phyloP scores from a whole-genome alignment of 2,329 filamentous ascomycete genomes.

The Helminthosporium solani region DNA sequence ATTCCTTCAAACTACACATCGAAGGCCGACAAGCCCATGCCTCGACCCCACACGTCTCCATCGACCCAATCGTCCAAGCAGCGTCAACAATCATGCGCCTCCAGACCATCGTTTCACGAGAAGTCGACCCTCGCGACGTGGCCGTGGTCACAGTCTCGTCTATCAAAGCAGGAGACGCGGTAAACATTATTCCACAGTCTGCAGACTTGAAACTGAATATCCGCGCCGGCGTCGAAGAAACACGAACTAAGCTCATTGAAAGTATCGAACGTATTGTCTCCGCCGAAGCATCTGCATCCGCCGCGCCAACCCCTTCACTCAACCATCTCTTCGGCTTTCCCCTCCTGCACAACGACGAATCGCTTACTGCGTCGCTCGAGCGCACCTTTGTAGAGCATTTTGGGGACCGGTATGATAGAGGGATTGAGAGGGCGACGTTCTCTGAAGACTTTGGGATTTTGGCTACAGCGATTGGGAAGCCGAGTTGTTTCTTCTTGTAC shows the following conservation, averaged over 20 bases:
- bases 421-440: conserved; percentile 47
- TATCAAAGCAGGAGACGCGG: conserved; percentile 59
- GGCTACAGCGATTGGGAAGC: conserved; percentile 51
- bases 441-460: conserved; percentile 63
- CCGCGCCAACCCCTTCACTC: conserved; percentile 49
- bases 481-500: conserved; percentile 58
- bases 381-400: conserved; percentile 52
- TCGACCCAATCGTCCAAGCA: conserved; percentile 62
- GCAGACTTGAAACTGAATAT: conserved; percentile 59
- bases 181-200: conserved; percentile 60
- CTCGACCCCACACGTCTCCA: conserved; percentile 55
- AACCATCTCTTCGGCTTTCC: conserved; percentile 46
- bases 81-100: conserved; percentile 57
- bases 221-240: conserved; percentile 49
- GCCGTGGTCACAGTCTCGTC: conserved; percentile 61
- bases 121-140: conserved; percentile 55
- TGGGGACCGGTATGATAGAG: conserved; percentile 37
- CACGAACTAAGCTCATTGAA: conserved; percentile 50
- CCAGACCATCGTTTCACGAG: conserved; percentile 60
- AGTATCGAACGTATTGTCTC: conserved; percentile 56
- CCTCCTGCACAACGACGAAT: conserved; percentile 54
- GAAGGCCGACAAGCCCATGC: conserved; percentile 61
- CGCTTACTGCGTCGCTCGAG: conserved; percentile 46
- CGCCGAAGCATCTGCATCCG: conserved; percentile 55
- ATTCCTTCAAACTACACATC: conserved; percentile 53